Conservation (phyloP, 345 rosid species). For the Erysimum cheiranthoides region DNA sequence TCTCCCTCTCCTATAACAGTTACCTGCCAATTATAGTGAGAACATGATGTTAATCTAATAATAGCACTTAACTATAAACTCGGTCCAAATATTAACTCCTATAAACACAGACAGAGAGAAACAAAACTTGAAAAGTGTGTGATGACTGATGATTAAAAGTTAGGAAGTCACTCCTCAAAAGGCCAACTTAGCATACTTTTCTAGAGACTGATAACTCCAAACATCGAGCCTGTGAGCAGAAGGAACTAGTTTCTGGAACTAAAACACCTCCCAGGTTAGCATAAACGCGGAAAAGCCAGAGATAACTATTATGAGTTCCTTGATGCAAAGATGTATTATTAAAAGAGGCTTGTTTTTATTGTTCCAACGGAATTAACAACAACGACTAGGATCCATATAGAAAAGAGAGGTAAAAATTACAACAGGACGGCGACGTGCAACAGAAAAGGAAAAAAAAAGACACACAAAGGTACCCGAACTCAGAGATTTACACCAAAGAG, state of each 20-base stretch:
- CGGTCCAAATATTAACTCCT: not conserved
- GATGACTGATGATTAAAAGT: not conserved
- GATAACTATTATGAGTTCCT: not conserved
- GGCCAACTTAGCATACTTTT: slow-evolving; percentile 5
- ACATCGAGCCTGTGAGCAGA: slow-evolving; percentile 11
- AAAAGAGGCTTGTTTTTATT: slow-evolving; percentile 24
- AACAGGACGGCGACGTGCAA: not conserved
- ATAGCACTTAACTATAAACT: not conserved
- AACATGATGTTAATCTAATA: not conserved
- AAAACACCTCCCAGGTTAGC: not conserved
- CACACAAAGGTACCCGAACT: slow-evolving; percentile 26
- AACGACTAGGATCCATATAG: slow-evolving; percentile 31
- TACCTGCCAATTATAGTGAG: not conserved
- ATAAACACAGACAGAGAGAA: not conserved
- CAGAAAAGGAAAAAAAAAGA: not conserved
- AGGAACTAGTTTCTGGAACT: slow-evolving; percentile 2
- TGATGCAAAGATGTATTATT: slow-evolving; percentile 9
- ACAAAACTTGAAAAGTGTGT: not conserved
- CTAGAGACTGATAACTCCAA: not conserved
- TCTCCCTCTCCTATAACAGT: slow-evolving; percentile 10
- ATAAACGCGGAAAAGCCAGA: not conserved
- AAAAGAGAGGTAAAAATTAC: slow-evolving; percentile 22
- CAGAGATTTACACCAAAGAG: slow-evolving; percentile 39
- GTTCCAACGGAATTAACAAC: slow-evolving; percentile 30
- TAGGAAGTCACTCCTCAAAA: not conserved